phyloP scores from a whole-genome alignment of 2,329 filamentous ascomycete genomes.

The Claviceps sp. region DNA sequence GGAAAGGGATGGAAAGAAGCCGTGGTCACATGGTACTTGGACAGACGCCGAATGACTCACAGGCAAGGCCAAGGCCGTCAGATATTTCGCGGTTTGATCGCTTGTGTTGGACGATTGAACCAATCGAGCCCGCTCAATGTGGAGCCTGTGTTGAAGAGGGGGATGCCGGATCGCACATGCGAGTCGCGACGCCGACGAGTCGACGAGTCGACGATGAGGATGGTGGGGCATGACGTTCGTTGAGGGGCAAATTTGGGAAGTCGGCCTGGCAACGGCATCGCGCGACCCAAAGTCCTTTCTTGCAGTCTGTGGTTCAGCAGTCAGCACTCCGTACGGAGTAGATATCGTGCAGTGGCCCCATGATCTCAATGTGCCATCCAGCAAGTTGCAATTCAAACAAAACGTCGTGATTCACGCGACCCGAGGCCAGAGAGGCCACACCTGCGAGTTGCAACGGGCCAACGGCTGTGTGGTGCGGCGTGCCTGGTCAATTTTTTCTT shows the following conservation, averaged over 20 bases:
- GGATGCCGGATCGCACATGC: neutral
- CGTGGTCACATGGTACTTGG: neutral
- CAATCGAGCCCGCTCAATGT: neutral
- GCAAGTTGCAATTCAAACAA: no score
- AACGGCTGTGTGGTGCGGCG: neutral
- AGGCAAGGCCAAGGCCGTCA: neutral
- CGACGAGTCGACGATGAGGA: constrained; percentile 3
- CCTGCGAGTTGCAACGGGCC: no score
- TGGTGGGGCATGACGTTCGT: constrained; percentile 20
- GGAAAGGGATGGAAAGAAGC: neutral
- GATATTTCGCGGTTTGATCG: neutral
- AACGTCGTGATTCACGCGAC: no score
- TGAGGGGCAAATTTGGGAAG: constrained; percentile 5
- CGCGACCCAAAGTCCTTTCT: neutral
- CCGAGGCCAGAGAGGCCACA: no score
- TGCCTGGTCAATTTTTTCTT: neutral
- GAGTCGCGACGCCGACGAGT: neutral
- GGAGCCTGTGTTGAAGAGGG: neutral
- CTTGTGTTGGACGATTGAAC: neutral
- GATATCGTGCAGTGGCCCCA: no score
- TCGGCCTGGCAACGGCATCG: no score
- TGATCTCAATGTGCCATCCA: no score
- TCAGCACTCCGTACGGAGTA: no score
- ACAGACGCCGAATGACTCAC: neutral
- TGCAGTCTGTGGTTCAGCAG: no score